Percentiles rank a stretch among this genome's conserved stretches.
Evolutionary conservation across 345 rosid species (phyloP).

Genomic region (Passiflora organensis): DNA sequence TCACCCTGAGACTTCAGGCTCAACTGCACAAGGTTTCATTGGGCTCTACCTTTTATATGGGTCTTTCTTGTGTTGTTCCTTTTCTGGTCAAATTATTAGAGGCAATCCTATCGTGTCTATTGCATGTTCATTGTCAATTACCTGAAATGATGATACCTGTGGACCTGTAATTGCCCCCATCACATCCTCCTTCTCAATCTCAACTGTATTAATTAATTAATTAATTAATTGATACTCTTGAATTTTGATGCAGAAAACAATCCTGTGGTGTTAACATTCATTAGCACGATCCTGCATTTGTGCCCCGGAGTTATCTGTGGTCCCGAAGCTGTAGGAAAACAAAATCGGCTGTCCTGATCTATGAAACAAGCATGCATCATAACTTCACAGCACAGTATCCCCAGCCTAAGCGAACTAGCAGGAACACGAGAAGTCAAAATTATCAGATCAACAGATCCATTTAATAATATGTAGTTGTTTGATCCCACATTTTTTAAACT

Average conservation of each 20-base stretch:
- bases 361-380: neutral
- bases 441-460: neutral
- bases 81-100: neutral
- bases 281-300: slow-evolving; percentile 1
- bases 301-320: neutral
- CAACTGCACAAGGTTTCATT: no score
- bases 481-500: neutral
- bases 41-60: no score
- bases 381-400: neutral
- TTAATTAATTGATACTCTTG: no score
- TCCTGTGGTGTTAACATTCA: neutral
- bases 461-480: neutral
- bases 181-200: no score
- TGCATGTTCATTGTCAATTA: slow-evolving; percentile 3
- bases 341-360: neutral
- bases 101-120: neutral
- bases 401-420: no score
- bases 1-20: no score
- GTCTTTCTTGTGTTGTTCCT: neutral
- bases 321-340: neutral
- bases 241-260: no score
- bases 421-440: neutral
- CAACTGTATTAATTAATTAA: no score
- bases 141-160: neutral
- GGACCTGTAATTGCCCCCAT: slow-evolving; percentile 10